Percentiles rank a stretch among this genome's conserved stretches.
Conservation (phyloP, 2,329 filamentous ascomycete genomes). For the Rachicladosporium sp. region DNA sequence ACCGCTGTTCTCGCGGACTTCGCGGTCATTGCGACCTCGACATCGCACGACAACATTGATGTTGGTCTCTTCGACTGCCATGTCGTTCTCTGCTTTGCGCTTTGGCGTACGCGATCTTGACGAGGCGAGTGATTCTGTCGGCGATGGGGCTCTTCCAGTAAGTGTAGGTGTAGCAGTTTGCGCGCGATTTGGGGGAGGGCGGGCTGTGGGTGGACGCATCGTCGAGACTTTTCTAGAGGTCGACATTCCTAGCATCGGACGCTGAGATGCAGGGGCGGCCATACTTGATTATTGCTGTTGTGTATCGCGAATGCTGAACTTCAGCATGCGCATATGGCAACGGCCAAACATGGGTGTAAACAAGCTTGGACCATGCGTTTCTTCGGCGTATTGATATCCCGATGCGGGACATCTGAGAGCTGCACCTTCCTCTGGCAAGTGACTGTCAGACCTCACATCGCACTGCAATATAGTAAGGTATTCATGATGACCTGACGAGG, state of each 20-base stretch:
- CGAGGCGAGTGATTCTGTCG: slow-evolving; percentile 57
- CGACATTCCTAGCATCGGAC: slow-evolving; percentile 4
- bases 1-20: slow-evolving; percentile 86
- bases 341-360: no score
- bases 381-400: no score
- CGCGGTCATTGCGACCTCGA: slow-evolving; percentile 80
- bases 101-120: slow-evolving; percentile 49
- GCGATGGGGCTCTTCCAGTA: slow-evolving; percentile 47
- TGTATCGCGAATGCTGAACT: no score
- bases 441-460: no score
- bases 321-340: no score
- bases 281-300: slow-evolving; percentile 1
- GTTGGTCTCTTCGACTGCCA: slow-evolving; percentile 78
- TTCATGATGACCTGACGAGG: no score
- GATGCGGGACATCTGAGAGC: no score
- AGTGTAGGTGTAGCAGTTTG: slow-evolving; percentile 36
- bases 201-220: slow-evolving; percentile 41
- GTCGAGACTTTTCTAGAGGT: slow-evolving; percentile 17
- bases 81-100: slow-evolving; percentile 70
- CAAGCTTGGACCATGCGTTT: no score
- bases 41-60: slow-evolving; percentile 96
- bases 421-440: no score
- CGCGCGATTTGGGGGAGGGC: slow-evolving; percentile 28
- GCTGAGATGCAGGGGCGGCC: slow-evolving; percentile 3
- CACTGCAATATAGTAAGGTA: no score